A percentile compares a stretch with the other conserved stretches of the same genome.
These are phyloP conservation scores for Pulveroboletus ravenelii DNA, from an alignment of 768 basidiomycete genomes.

Conservation along the genomic window DNA sequence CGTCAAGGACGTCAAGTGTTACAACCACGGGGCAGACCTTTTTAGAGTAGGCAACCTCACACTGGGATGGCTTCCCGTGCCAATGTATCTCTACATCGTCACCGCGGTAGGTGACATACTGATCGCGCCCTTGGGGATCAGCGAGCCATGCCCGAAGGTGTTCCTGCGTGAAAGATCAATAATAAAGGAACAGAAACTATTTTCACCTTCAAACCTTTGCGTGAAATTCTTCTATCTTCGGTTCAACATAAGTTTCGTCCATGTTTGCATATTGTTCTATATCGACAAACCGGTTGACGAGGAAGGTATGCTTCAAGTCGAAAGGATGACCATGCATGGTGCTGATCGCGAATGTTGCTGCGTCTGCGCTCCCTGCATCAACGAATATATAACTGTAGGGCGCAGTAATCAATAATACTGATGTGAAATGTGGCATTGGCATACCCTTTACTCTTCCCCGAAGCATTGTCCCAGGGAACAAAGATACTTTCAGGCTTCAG, in stretches of 20 bases:
- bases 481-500: conserved; percentile 75
- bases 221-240: conserved; percentile 64
- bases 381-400: conserved; percentile 71
- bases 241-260: conserved; percentile 76
- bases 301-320: conserved; percentile 82
- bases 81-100: conserved; percentile 88
- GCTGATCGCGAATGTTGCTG: conserved; percentile 62
- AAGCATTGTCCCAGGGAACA: conserved; percentile 82
- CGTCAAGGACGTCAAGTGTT: conserved; percentile 5
- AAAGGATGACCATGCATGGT: conserved; percentile 77
- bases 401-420: background rate
- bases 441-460: conserved; percentile 90
- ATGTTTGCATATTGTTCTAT: conserved; percentile 77
- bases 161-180: conserved; percentile 50
- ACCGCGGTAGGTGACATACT: conserved; percentile 90
- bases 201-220: conserved; percentile 51
- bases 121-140: conserved; percentile 89
- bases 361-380: conserved; percentile 66
- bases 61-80: conserved; percentile 88
- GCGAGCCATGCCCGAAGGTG: conserved; percentile 94
- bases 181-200: background rate
- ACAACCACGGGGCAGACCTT: conserved; percentile 45
- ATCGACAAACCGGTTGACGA: conserved; percentile 83
- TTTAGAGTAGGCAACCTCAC: conserved; percentile 71
- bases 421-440: conserved; percentile 16